Base-by-base conservation (phyloP, 179 eudicot species). In the Spergularia azorica region DNA sequence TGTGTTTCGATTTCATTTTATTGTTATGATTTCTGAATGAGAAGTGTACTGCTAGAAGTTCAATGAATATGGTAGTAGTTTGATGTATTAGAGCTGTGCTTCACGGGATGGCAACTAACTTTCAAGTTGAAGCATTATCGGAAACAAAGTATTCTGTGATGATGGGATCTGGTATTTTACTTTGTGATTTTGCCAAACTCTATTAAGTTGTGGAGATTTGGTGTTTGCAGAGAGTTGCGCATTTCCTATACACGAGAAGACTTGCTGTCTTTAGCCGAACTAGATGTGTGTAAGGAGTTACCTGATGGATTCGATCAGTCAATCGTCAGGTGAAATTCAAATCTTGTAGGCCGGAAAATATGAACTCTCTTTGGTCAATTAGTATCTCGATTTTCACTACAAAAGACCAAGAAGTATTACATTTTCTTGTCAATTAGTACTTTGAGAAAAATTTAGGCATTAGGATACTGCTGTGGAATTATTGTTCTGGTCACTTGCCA, bases 241-340 rank as follows among this genome's bases (percentile, higher is more conserved):
- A 14, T 26, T 54, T 70, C 74, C 20, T 70, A 55, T 55, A 16
- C 73, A 54, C 55, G 73, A 32, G 62, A 54, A 7, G 43, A 55
- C 48, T 56, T 70, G 61, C 3, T 70, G 17, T 21, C 73, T 70
- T 52, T 70, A 15, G 73, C 73, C 15, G 43, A 54, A 26, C 41
- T 54, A 32, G 54, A 14, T 70, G 43, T 2, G 43, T 70, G 60
- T 14, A 70, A 70, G 43, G 60, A 70, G 73, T 70, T 70, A 21
- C 73, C 73, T 70, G 13, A 14, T 12, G 73, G 73, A 21, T 70
- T 70, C 3, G 73, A 51, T 54, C 60, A 5, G n/a, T 54, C 73
- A 54, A 70, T 14, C 26, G 13, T 70, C 62, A 70, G 73, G 73
- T 70, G 18, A 70, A 54, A 52, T 70, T 51, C 72, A 67, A 18